These are phyloP conservation scores for Melanogaster broomeanus DNA, from an alignment of 768 basidiomycete species.

Conservation along the genomic window DNA sequence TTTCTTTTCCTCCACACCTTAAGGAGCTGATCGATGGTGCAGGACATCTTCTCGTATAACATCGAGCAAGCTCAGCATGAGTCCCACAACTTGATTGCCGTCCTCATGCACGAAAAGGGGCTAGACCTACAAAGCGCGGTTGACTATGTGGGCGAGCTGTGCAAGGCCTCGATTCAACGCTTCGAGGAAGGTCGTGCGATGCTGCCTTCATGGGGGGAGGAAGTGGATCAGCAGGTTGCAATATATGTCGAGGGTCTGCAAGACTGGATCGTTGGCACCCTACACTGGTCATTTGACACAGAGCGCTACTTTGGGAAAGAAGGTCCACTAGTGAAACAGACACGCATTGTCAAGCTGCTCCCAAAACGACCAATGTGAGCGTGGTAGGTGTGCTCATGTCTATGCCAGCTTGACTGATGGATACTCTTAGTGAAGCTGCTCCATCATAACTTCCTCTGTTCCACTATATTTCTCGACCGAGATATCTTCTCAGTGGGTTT, in stretches of 20 bases:
- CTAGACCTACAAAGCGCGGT: too few relatives aligned
- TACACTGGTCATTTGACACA: slow-evolving; percentile 53
- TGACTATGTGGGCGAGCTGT: too few relatives aligned
- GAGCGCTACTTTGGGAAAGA: too few relatives aligned
- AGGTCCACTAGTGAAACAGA: slow-evolving; percentile 35
- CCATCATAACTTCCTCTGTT: too few relatives aligned
- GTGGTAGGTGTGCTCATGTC: not conserved
- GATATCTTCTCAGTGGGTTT: too few relatives aligned
- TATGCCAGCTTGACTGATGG: too few relatives aligned
- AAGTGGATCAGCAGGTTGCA: slow-evolving; percentile 42
- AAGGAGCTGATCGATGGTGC: not conserved
- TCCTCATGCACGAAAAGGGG: slow-evolving; percentile 57
- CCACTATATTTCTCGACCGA: too few relatives aligned
- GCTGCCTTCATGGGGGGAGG: slow-evolving; percentile 41
- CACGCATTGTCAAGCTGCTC: slow-evolving; percentile 33
- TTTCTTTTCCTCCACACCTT: not conserved
- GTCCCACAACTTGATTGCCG: slow-evolving; percentile 45
- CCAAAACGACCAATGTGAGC: too few relatives aligned
- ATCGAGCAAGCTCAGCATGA: slow-evolving; percentile 31
- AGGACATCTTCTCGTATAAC: slow-evolving; percentile 37
- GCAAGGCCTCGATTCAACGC: too few relatives aligned
- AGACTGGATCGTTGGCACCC: slow-evolving; percentile 51
- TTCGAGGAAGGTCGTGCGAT: too few relatives aligned
- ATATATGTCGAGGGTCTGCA: slow-evolving; percentile 49
- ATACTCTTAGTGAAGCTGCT: too few relatives aligned